Base-by-base conservation (phyloP, 805 yeast species). In the Kazachstania martiniae region DNA sequence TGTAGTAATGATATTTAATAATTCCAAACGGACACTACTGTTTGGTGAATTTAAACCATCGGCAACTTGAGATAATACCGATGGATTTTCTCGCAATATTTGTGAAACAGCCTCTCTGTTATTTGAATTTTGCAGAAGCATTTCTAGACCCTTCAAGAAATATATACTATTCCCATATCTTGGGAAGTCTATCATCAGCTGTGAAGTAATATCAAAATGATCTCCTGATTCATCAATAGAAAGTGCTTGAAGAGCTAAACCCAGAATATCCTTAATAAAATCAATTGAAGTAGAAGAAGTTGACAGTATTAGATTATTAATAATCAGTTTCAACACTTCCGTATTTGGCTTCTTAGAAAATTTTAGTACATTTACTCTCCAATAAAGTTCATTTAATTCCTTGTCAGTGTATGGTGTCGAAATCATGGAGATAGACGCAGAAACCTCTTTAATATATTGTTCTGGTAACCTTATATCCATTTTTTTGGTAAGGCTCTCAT, bases 21-120 rank as follows among this genome's bases (percentile, higher is more conserved):
- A 49, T n/a, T 64, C 57, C n/a, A 77, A 57, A 43, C 89, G 69
- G 8, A 68, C 46, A 3, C 56, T 56, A 33, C 67, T 73, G 32
- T 70, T 66, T 7, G 86, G 70, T 5, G 65, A 55, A 12, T 58
- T 40, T 21, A 77, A 49, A 41, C 71, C 69, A 4, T 48, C 45
- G 1, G 65, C 37, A 4, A 52, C 15, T 6, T 18, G 18, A n/a
- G 31, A 13, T 7, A 36, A 13, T 0, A 35, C 22, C 22, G 10
- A 19, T 19, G 8, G 26, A 3, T 31, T 18, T 8, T 18, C 24
- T 14, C 12, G 6, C 6, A 10, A 25, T 33, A 19, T 16, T 23
- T 28, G 19, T 32, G 12, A 5, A n/a, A n/a, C 25, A 28, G 13
- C 18, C 26, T 34, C 4, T 21, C 8, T 9, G 28, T 16, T 3